phyloP scores from a whole-genome alignment of 2,329 filamentous ascomycete genomes.

The Fusarium liriodendri region DNA sequence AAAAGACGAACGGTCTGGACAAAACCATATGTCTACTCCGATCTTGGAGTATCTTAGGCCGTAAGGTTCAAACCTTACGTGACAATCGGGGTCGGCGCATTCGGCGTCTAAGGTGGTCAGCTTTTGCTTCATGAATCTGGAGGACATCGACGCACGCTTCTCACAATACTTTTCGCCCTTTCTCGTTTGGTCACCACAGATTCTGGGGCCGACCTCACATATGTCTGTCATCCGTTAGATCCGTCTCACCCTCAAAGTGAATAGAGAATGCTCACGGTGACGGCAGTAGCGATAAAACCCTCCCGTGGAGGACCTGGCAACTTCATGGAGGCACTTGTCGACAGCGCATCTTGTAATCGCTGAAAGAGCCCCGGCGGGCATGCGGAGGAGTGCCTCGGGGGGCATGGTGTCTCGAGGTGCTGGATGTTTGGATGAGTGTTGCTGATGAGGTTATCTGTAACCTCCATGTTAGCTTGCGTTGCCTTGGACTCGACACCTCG shows the following conservation, averaged over 20 bases:
- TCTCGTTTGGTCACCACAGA: background rate
- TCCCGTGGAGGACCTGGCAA: background rate
- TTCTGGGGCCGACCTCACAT: background rate
- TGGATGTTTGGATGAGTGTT: background rate
- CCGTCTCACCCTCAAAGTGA: background rate
- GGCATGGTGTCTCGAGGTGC: background rate
- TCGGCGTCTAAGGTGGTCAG: constrained; percentile 2
- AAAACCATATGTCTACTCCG: background rate
- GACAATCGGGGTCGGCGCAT: constrained; percentile 4
- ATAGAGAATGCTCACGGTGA: background rate
- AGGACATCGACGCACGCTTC: background rate
- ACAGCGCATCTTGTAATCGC: too few relatives aligned
- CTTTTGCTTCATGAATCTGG: background rate
- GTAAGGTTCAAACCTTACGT: background rate
- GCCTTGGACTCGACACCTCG: background rate
- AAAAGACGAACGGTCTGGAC: constrained; percentile 13
- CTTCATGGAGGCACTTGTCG: too few relatives aligned
- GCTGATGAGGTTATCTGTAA: background rate
- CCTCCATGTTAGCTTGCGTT: background rate
- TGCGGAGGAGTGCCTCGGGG: background rate
- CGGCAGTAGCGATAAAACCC: background rate
- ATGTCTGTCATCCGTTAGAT: background rate
- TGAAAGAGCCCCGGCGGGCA: background rate
- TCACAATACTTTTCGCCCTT: background rate
- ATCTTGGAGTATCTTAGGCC: constrained; percentile 1